These are phyloP conservation scores for Botrytis medusae DNA, from an alignment of 2,329 filamentous ascomycete species.

Conservation along the genomic window DNA sequence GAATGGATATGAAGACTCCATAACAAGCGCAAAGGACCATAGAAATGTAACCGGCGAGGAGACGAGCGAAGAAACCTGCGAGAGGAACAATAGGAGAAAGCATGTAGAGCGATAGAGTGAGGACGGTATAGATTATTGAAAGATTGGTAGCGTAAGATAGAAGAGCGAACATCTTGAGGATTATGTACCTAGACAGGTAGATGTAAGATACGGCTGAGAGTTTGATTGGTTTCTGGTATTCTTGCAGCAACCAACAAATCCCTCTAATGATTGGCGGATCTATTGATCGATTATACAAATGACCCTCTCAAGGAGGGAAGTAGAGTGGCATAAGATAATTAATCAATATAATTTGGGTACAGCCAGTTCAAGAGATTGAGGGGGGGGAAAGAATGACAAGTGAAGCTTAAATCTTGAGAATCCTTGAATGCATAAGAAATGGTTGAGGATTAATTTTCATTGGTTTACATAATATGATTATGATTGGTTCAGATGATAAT, in stretches of 20 bases:
- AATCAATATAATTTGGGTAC: neutral
- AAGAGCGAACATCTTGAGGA: conserved; percentile 35
- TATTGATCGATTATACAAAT: conserved; percentile 1
- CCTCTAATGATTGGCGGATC: neutral
- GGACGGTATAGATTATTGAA: conserved; percentile 51
- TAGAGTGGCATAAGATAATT: conserved; percentile 29
- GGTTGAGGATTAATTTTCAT: conserved; percentile 21
- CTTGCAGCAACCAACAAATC: neutral
- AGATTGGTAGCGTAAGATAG: conserved; percentile 46
- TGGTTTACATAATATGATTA: neutral
- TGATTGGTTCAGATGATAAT: neutral
- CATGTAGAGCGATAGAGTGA: conserved; percentile 59
- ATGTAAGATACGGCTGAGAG: neutral
- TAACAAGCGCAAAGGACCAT: conserved; percentile 64
- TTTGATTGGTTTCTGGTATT: neutral
- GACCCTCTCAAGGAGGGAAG: conserved; percentile 38
- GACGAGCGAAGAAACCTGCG: conserved; percentile 68
- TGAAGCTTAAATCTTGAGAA: neutral
- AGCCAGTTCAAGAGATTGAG: conserved; percentile 21
- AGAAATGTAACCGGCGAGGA: conserved; percentile 63
- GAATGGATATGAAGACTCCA: conserved; percentile 72
- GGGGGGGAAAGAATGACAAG: neutral
- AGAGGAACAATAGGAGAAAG: conserved; percentile 58
- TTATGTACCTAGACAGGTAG: neutral
- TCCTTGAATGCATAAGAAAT: neutral